A percentile compares a stretch with the other conserved stretches of the same genome.
These are phyloP conservation scores for Hamigera avellanea DNA, from an alignment of 495 filamentous ascomycete genomes.

Conservation along the genomic window DNA sequence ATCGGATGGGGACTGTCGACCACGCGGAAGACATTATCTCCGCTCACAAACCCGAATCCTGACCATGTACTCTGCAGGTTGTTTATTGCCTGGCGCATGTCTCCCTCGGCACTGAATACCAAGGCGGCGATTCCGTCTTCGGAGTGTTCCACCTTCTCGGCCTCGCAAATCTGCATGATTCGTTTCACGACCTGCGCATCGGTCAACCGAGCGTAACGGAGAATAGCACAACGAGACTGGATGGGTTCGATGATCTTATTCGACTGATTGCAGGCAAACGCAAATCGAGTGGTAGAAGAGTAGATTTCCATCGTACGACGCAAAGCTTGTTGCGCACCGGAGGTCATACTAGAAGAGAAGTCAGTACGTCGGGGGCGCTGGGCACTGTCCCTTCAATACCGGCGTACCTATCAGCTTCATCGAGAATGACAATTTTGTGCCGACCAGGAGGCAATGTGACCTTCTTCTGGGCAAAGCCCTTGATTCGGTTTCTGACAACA, in stretches of 20 bases:
- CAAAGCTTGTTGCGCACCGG: slow-evolving; percentile 90
- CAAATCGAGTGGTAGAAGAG: slow-evolving; percentile 89
- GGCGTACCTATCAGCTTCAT: slow-evolving; percentile 79
- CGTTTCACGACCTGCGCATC: slow-evolving; percentile 87
- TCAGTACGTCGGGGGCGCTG: no score
- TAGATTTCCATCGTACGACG: slow-evolving; percentile 99
- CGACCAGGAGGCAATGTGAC: slow-evolving; percentile 84
- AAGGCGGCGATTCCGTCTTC: slow-evolving; percentile 93
- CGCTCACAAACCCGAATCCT: slow-evolving; percentile 94
- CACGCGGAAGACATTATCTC: slow-evolving; percentile 97
- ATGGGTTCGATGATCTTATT: slow-evolving; percentile 99
- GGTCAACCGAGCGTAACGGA: slow-evolving; percentile 85
- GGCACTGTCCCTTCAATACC: background rate
- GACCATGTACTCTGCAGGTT: slow-evolving; percentile 91
- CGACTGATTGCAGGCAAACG: slow-evolving; percentile 95
- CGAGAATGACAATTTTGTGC: slow-evolving; percentile 94
- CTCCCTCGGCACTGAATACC: slow-evolving; percentile 93
- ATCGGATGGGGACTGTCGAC: slow-evolving; percentile 95
- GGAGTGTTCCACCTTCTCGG: slow-evolving; percentile 73
- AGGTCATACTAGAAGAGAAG: slow-evolving; percentile 59
- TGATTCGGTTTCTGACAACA: slow-evolving; percentile 96
- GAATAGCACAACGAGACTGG: slow-evolving; percentile 91
- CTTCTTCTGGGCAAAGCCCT: slow-evolving; percentile 98
- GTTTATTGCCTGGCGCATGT: slow-evolving; percentile 99
- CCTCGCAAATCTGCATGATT: slow-evolving; percentile 81